Base-by-base conservation (phyloP, 306 rosid species). In the Rosa persica region DNA sequence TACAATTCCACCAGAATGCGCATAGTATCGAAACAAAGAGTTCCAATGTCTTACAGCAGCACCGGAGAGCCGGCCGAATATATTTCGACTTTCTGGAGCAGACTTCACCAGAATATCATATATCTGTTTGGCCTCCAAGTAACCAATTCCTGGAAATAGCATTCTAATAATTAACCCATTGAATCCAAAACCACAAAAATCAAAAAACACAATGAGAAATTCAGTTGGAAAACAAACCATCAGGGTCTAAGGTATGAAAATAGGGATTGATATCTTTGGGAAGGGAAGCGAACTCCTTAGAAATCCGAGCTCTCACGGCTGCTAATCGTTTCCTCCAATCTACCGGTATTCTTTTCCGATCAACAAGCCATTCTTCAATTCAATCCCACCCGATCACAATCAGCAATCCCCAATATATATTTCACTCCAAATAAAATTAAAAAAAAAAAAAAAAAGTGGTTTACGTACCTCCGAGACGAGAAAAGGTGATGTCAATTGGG, bases 261-360 rank as follows among this genome's bases (percentile, higher is more conserved):
- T 80, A 79, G 81, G 97, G 95, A 74, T 92, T 85, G 67, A 81
- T 80, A 79, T 92, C 95, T 76, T 92, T 94, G 9, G 98, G 97
- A 54, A 94, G 91, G 16, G 91, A 82, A 12, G 89, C 76, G 48
- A 90, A 90, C 61, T 94, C 97, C 87, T 87, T 94, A 17, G 92
- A 87, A 38, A 92, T 90, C 46, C 89, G 91, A 80, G 87, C 89
- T 80, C 90, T 90, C 70, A 88, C 81, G 8, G 88, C 91, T 8
- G 88, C 88, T 74, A 94, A 83, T n/a, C 90, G 86, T 74, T 94
- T 94, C 49, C 97, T 88, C 97, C 97, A 94, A 85, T 94, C 98
- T 11, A 88, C 82, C 0, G 97, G 95, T 39, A 92, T 84, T 72
- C 95, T 87, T 86, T 90, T 94, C 79, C 98, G 97, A 89, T 94